Conservation (phyloP, 164 flowering plant genomes). For the Liquidambar formosana region DNA sequence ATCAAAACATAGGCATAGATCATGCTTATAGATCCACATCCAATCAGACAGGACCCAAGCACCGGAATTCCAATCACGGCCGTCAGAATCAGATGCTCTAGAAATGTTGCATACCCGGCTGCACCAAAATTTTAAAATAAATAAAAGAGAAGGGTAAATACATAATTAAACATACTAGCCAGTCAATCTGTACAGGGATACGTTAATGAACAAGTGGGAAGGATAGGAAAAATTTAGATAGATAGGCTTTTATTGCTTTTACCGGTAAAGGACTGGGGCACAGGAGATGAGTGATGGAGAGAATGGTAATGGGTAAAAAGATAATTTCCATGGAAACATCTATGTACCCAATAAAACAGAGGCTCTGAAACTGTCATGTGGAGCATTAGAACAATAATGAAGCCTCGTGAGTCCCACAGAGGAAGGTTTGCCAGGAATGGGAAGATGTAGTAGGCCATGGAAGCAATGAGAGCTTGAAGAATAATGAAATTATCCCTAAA, state of each 20-base stretch:
- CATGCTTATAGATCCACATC: slow-evolving; percentile 57
- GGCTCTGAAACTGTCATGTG: slow-evolving; percentile 82
- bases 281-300: slow-evolving; percentile 70
- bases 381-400: slow-evolving; percentile 39
- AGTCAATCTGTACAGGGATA: background rate
- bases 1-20: slow-evolving; percentile 50
- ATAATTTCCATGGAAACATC: slow-evolving; percentile 39
- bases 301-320: slow-evolving; percentile 69
- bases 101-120: slow-evolving; percentile 71
- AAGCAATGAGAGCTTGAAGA: slow-evolving; percentile 60
- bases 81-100: slow-evolving; percentile 66
- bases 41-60: slow-evolving; percentile 48
- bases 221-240: too few species aligned
- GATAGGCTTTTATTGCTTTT: slow-evolving; percentile 13
- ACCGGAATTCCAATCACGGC: slow-evolving; percentile 60
- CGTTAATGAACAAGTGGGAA: too few species aligned
- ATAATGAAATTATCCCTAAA: slow-evolving; percentile 84
- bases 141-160: background rate
- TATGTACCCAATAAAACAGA: slow-evolving; percentile 66
- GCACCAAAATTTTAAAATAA: slow-evolving; percentile 19
- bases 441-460: slow-evolving; percentile 42
- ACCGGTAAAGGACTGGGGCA: slow-evolving; percentile 70
- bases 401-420: slow-evolving; percentile 55
- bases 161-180: background rate
- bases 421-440: slow-evolving; percentile 52